Evolutionary conservation across 1,139 yeast genomes (phyloP), one percentile per base, ranked within the genome.

Genomic region (Blastobotrys arbuscula): DNA sequence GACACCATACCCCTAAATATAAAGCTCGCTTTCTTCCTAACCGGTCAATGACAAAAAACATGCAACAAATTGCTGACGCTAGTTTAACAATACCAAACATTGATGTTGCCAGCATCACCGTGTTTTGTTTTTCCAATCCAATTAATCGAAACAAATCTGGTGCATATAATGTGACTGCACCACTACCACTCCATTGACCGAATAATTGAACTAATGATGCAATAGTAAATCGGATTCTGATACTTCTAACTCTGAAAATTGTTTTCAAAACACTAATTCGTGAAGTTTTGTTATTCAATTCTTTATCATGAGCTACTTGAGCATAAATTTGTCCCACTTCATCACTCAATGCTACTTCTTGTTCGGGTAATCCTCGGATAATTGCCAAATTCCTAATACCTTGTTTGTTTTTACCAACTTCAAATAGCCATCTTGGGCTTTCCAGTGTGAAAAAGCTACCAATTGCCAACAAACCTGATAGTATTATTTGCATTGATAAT

Each of bases 121-220:
- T 39, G 12, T 36, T 30, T 13, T 44, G 42, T 7, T 67, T 64
- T 16, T 52, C 52, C 24, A 68, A 61, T n/a, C 84, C 84, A 48
- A 76, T 73, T 49, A 77, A 69, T 31, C 70, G 69, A 59, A 80
- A 78, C 50, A 80, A 69, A 51, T 76, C 19, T 8, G 51, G 51
- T 1, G 84, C 78, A 58, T 78, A 79, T 48, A 78, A 76, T n/a
- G 82, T 78, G 44, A 79, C 69, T 2, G 83, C 78, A 54, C 78
- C 79, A 23, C 83, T 81, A 45, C 85, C 85, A 41, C 79, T 69
- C 77, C 82, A 78, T 65, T 80, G 84, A 42, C 81, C 79, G 48
- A 80, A 68, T 42, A 81, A 52, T 56, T 79, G 81, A 18, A 78
- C 69, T 42, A 68, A 58, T 42, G 73, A 62, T 15, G 78, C 69